Conservation (phyloP, 1,284 basidiomycete genomes). For the Neotropicomus parvogracilis region DNA sequence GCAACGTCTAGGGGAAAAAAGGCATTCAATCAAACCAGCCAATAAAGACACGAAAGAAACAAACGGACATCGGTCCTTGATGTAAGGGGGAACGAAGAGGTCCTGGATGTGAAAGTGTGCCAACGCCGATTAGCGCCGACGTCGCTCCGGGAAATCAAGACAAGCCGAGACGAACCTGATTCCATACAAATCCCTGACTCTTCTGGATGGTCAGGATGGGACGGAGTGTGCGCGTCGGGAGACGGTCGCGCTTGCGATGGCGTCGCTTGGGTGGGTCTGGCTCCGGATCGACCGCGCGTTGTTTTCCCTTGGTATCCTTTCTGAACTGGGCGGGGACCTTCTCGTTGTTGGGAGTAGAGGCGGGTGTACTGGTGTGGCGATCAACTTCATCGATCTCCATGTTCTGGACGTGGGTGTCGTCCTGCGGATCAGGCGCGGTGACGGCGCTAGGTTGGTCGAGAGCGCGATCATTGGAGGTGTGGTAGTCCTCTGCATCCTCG, state of each 20-base stretch:
- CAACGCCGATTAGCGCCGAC: slow-evolving; percentile 5
- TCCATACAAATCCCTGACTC: slow-evolving; percentile 86
- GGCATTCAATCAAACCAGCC: background rate
- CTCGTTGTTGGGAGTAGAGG: slow-evolving; percentile 18
- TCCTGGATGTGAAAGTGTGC: slow-evolving; percentile 44
- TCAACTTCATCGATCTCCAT: slow-evolving; percentile 58
- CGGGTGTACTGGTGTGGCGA: slow-evolving; percentile 8
- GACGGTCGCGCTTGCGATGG: slow-evolving; percentile 52
- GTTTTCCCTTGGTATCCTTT: slow-evolving; percentile 74
- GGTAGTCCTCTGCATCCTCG: slow-evolving; percentile 67
- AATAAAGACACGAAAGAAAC: slow-evolving; percentile 16
- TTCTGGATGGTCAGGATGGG: slow-evolving; percentile 79
- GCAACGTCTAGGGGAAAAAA: slow-evolving; percentile 58
- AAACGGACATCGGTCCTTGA: slow-evolving; percentile 79
- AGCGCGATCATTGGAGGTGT: slow-evolving; percentile 22
- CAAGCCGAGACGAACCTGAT: slow-evolving; percentile 53
- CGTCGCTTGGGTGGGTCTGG: slow-evolving; percentile 43
- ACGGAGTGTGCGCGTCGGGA: slow-evolving; percentile 58
- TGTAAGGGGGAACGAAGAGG: slow-evolving; percentile 78
- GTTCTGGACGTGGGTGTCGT: slow-evolving; percentile 41
- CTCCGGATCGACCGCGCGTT: slow-evolving; percentile 64
- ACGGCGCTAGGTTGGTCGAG: slow-evolving; percentile 22
- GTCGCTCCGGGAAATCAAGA: background rate
- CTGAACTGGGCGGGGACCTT: slow-evolving; percentile 42
- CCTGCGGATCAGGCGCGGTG: slow-evolving; percentile 28